Base-by-base conservation (phyloP, 2,329 filamentous ascomycete species). In the Aspergillus amoenus region DNA sequence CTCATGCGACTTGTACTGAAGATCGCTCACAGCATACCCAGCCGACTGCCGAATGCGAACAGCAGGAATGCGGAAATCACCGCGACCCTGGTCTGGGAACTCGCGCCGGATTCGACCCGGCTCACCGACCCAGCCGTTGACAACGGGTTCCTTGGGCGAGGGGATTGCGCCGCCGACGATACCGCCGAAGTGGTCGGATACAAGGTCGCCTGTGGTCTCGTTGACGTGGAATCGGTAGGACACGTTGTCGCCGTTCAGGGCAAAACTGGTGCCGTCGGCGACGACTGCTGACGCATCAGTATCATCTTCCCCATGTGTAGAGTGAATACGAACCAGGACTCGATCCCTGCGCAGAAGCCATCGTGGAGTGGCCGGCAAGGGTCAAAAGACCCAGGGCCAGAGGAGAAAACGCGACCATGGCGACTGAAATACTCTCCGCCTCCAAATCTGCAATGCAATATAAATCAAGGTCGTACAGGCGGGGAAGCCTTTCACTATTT, bases 181-280 rank as follows among this genome's bases (percentile, higher is more conserved):
- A 8, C 79, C 84, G 44, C 85, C 86, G 60, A 85, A 88, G 65
- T 88, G 85, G 63, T 87, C 84, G 0, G 81, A 79, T 13, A 83
- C 67, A 34, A 88, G 76, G 52, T 88, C 84, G 3, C 82, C 79
- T 0, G 80, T 82, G 5, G 66, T 67, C 3, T 79, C 71, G 60
- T 87, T 82, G 42, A 86, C 83, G 61, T 87, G 85, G 68, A 88
- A 87, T 42, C 83, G 81, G 65, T 88, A 88, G 1, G 84, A 86
- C 22, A 85, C 76, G 59, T 77, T 76, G 44, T 81, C 73, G 24
- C 82, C 84, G 27, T 83, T 82, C 47, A 87, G 74, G 1, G 82
- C 78, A 62, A 87, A 87, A n/a, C 79, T 80, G 3, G 74, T 80
- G 9, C 82, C 83, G 5, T 83, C 70, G 21, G 81, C 81, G 21